Evolutionary conservation across 305 asterid species (phyloP).

Genomic region (Solanum hybrid): DNA sequence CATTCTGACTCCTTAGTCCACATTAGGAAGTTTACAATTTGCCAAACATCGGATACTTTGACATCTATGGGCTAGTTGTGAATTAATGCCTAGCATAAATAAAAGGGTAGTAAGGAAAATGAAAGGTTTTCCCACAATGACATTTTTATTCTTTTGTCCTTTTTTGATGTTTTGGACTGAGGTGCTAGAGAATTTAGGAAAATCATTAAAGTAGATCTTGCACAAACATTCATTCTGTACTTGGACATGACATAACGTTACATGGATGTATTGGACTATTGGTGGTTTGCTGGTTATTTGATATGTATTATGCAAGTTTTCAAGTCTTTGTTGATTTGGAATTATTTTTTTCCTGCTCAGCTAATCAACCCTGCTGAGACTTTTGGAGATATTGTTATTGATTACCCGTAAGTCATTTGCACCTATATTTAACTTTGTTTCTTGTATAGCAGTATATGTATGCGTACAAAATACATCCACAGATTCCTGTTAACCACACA

Average conservation of each 20-base stretch:
- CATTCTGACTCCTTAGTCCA: not conserved
- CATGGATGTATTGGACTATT: not conserved
- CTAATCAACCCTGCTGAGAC: slow-evolving; percentile 96
- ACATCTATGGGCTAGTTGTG: not conserved
- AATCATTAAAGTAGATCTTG: not conserved
- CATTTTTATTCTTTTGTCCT: not conserved
- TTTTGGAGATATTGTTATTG: slow-evolving; percentile 96
- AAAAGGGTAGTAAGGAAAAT: not conserved
- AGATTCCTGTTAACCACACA: slow-evolving; percentile 5
- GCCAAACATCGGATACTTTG: not conserved
- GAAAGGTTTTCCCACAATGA: not conserved
- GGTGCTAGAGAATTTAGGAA: not conserved
- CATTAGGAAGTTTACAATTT: not conserved
- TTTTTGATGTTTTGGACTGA: not conserved
- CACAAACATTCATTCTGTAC: not conserved
- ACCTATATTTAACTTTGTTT: slow-evolving; percentile 9
- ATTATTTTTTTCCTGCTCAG: slow-evolving; percentile 36
- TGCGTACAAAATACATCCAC: not conserved
- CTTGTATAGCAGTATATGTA: not conserved
- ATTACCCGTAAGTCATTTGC: slow-evolving; percentile 81
- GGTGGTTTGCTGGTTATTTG: not conserved
- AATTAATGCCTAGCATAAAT: not conserved
- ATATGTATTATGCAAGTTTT: not conserved
- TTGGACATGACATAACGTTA: not conserved
- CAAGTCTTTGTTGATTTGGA: slow-evolving; percentile 6